A percentile compares a stretch with the other conserved stretches of the same genome.
phyloP scores from a whole-genome alignment of 345 rosid genomes.

The Pistacia atlantica region DNA sequence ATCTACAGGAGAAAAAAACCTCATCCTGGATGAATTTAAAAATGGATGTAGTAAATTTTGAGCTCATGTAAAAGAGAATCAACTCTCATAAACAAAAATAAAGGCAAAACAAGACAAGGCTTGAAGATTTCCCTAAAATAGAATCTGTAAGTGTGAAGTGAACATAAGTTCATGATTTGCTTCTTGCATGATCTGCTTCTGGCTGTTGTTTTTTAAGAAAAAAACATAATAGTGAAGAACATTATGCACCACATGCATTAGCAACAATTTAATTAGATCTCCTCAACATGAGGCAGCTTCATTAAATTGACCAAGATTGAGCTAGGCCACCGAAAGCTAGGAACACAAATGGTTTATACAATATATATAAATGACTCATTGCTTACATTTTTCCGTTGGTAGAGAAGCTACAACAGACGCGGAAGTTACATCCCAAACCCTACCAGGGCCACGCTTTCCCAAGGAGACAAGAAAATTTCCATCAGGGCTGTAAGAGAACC shows the following conservation, averaged over 20 bases:
- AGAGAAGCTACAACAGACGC: constrained; percentile 60
- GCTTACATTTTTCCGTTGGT: constrained; percentile 68
- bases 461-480: constrained; percentile 83
- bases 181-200: too few relatives aligned
- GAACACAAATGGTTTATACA: constrained; percentile 1
- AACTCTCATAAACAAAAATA: constrained; percentile 13
- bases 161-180: background rate
- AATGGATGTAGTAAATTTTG: constrained; percentile 24
- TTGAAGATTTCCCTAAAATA: background rate
- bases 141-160: background rate
- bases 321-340: constrained; percentile 4
- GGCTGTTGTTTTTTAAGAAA: too few relatives aligned
- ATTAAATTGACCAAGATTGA: background rate
- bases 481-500: constrained; percentile 59
- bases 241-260: background rate
- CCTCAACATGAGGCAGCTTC: background rate
- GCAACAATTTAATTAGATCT: background rate
- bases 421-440: constrained; percentile 83
- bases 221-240: background rate
- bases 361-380: background rate
- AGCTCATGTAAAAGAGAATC: constrained; percentile 4
- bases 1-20: constrained; percentile 77
- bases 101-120: background rate
- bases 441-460: constrained; percentile 69
- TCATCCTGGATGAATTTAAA: constrained; percentile 59